Conservation (phyloP, 805 yeast genomes). For the Maudiozyma bulderi region DNA sequence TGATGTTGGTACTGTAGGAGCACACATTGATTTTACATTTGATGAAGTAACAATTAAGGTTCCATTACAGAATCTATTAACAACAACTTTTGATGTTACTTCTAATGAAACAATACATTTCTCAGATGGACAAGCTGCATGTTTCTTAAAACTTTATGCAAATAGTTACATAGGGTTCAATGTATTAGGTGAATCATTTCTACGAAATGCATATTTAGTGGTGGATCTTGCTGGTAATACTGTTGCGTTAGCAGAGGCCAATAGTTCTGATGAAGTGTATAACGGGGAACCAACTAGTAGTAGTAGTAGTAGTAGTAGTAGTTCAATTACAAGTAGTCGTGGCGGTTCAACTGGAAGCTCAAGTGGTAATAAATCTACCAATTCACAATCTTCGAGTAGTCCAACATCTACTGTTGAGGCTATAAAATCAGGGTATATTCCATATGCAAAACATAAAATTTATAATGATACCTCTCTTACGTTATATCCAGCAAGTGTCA, state of each 20-base stretch:
- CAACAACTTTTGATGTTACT: slow-evolving; percentile 26
- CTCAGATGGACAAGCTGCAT: slow-evolving; percentile 47
- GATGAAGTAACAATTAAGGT: slow-evolving; percentile 42
- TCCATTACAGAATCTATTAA: slow-evolving; percentile 41
- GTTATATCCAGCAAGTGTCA: slow-evolving; percentile 3
- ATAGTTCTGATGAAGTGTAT: slow-evolving; percentile 33
- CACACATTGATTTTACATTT: slow-evolving; percentile 43
- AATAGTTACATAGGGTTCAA: slow-evolving; percentile 39
- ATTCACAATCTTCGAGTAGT: neutral
- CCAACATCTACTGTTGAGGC: slow-evolving; percentile 6
- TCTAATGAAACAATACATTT: slow-evolving; percentile 36
- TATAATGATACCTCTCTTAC: slow-evolving; percentile 9
- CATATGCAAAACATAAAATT: slow-evolving; percentile 37
- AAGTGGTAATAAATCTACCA: neutral
- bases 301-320: neutral
- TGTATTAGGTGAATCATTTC: slow-evolving; percentile 49
- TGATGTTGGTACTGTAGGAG: slow-evolving; percentile 38
- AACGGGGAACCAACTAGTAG: neutral
- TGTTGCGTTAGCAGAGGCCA: slow-evolving; percentile 48
- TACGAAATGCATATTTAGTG: slow-evolving; percentile 46
- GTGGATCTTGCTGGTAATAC: slow-evolving; percentile 50
- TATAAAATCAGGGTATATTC: slow-evolving; percentile 39
- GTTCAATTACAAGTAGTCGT: neutral
- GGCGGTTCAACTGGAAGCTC: neutral
- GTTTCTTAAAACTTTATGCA: slow-evolving; percentile 45